Evolutionary conservation across 202 grass and related monocot species (phyloP).

Genomic region (Brachypodium distachyon): DNA sequence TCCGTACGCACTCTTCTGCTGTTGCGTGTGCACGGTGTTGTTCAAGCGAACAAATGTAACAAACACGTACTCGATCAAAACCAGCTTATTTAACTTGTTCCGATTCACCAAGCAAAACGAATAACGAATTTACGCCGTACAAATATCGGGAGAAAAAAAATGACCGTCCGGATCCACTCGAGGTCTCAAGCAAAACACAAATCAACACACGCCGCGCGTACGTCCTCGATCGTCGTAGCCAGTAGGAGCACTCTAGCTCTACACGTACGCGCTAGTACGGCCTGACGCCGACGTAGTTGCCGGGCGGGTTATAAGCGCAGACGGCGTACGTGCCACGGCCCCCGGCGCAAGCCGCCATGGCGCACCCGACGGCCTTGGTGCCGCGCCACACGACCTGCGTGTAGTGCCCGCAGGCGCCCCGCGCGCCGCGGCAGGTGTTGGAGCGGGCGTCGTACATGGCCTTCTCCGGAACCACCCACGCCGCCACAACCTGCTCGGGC

Average conservation of each 20-base stretch:
- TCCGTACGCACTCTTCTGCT: no score
- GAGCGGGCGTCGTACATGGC: constrained; percentile 24
- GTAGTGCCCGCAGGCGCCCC: constrained; percentile 52
- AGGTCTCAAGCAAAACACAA: no score
- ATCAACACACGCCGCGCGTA: not conserved
- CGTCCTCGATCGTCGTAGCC: no score
- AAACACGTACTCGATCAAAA: no score
- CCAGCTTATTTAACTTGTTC: not conserved
- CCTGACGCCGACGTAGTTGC: constrained; percentile 59
- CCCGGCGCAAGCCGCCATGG: constrained; percentile 14
- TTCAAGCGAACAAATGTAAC: no score
- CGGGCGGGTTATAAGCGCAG: constrained; percentile 56
- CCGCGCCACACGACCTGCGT: constrained; percentile 66
- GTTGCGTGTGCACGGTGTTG: no score
- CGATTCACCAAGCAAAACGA: not conserved
- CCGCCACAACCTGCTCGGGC: constrained; percentile 30
- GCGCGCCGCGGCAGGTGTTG: constrained; percentile 34
- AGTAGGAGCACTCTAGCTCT: no score
- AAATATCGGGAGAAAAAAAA: not conserved
- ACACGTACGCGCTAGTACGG: constrained; percentile 39
- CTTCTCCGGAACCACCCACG: constrained; percentile 50
- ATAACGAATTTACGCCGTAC: not conserved
- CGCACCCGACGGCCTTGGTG: constrained; percentile 46
- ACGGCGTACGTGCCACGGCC: constrained; percentile 26
- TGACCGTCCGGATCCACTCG: no score